Evolutionary conservation across 2,329 filamentous ascomycete genomes (phyloP).

Genomic region (Didymellaceae sp.): DNA sequence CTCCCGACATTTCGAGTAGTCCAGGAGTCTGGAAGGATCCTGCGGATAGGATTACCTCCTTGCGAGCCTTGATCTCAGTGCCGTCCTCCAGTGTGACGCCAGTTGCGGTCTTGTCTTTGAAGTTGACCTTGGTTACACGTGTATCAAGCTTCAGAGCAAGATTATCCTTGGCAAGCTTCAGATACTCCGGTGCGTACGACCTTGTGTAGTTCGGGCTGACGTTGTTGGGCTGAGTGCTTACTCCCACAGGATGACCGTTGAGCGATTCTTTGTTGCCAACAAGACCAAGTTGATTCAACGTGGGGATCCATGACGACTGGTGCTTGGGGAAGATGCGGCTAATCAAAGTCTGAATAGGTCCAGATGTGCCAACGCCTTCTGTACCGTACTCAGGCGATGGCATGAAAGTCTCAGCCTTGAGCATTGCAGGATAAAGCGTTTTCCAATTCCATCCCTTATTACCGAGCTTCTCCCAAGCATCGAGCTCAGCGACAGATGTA

Average conservation of each 20-base stretch:
- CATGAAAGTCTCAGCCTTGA: conserved; percentile 41
- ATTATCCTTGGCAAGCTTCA: conserved; percentile 52
- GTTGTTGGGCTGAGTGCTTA: conserved; percentile 58
- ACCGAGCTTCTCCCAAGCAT: conserved; percentile 42
- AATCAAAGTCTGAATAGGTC: conserved; percentile 46
- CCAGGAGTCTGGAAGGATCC: conserved; percentile 36
- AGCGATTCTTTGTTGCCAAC: conserved; percentile 54
- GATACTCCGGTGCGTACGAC: conserved; percentile 58
- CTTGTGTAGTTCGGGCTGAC: conserved; percentile 57
- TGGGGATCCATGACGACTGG: conserved; percentile 54
- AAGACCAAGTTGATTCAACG: conserved; percentile 56
- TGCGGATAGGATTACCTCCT: conserved; percentile 39
- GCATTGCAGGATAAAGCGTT: conserved; percentile 41
- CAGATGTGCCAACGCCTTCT: conserved; percentile 37
- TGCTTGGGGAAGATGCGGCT: conserved; percentile 55
- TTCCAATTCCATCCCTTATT: conserved; percentile 45
- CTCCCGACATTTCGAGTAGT: conserved; percentile 36
- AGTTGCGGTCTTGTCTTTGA: conserved; percentile 36
- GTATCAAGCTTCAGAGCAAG: conserved; percentile 50
- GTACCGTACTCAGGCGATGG: conserved; percentile 35
- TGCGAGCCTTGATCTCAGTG: conserved; percentile 36
- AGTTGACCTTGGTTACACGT: conserved; percentile 50
- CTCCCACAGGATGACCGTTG: conserved; percentile 59
- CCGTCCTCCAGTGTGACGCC: conserved; percentile 45
- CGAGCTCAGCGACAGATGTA: conserved; percentile 36